Base-by-base conservation (phyloP, 78 protist species). In the Tieghemostelium lacteum region DNA sequence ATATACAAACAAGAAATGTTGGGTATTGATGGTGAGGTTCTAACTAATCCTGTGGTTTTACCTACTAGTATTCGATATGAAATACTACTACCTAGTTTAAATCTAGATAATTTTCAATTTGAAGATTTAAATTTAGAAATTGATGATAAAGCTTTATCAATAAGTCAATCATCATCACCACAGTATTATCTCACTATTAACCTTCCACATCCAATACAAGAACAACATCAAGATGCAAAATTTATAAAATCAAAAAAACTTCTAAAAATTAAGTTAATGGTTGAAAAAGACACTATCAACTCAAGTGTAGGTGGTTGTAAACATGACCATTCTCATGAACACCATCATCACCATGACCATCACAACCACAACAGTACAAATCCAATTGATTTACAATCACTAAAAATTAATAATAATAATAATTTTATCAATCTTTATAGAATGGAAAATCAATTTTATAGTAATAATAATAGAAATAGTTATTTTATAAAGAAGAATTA, bases 41-140 rank as follows among this genome's bases (percentile, higher is more conserved):
- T 77, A 64, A 29, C 40, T 3, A 77, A 77, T 50, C 60, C 62
- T 3, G 58, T 77, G 2, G 33, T 77, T 19, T 37, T 77, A 17
- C 87, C 87, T 10, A 33, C 70, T 6, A 31, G 7, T 45, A 64
- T 77, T 4, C 31, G 31, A 29, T 2, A 64, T 1, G 71, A 77
- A 22, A 64, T 77, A 33, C 16, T 28, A 45, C 37, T 77, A 26
- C 40, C 58, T 26, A 39, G 50, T 26, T n/a, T n/a, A n/a, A n/a
- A n/a, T n/a, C n/a, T 77, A 65, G 74, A 77, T 39, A 39, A 62
- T n/a, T 64, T 50, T 71, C 19, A 64, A 34, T 17, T 19, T 24
- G 60, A n/a, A n/a, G n/a, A 62, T 14, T 64, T 77, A 45, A 28
- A 63, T 33, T 33, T 77, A 49, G 87, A 77, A 17, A 52, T 77